A percentile compares a stretch with the other conserved stretches of the same genome.
These are phyloP conservation scores for Penicillium sp. DNA, from an alignment of 2,329 filamentous ascomycete genomes.

Conservation along the genomic window DNA sequence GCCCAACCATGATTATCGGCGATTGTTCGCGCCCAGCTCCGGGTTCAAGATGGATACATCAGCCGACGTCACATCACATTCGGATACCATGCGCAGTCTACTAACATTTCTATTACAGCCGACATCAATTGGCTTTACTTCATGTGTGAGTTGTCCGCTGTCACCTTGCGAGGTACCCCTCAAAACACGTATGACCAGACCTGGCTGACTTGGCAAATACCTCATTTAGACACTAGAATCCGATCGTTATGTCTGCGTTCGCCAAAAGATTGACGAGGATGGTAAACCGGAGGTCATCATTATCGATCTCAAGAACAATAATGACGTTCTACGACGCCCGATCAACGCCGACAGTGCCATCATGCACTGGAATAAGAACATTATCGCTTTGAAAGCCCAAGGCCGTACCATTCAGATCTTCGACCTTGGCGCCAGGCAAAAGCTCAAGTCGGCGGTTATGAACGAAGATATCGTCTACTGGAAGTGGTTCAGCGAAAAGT, in stretches of 20 bases:
- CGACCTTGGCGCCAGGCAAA: constrained; percentile 85
- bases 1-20: constrained; percentile 10
- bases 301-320: constrained; percentile 94
- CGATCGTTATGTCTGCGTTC: constrained; percentile 91
- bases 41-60: constrained; percentile 19
- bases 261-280: constrained; percentile 83
- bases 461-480: constrained; percentile 97
- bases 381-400: constrained; percentile 95
- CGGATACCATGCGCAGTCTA: constrained; percentile 8
- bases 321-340: constrained; percentile 87
- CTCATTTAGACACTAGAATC: constrained; percentile 83
- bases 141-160: constrained; percentile 61
- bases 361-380: constrained; percentile 96
- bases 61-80: constrained; percentile 10
- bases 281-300: constrained; percentile 93
- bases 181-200: constrained; percentile 8
- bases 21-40: constrained; percentile 16
- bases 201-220: constrained; percentile 19
- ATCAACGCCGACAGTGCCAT: constrained; percentile 99
- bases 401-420: constrained; percentile 95
- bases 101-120: constrained; percentile 49
- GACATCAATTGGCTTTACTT: constrained; percentile 77
- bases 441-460: constrained; percentile 95
- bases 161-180: constrained; percentile 3
- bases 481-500: constrained; percentile 95